These are phyloP conservation scores for Nothopassalora personata DNA, from an alignment of 2,329 filamentous ascomycete species.

Conservation along the genomic window DNA sequence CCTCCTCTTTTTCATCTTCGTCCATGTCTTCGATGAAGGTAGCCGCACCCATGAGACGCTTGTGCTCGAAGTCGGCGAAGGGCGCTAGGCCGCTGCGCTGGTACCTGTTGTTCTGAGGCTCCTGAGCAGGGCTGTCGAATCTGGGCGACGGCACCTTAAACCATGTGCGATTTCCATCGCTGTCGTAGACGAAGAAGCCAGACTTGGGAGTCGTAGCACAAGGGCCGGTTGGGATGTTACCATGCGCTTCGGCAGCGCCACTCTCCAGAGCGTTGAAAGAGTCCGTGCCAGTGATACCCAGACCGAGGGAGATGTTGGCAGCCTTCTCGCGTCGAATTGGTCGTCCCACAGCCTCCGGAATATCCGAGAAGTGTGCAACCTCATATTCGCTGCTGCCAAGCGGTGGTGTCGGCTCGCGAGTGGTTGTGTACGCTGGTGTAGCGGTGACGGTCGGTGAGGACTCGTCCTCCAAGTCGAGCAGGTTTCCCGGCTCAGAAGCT, in stretches of 20 bases:
- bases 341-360: neutral
- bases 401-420: neutral
- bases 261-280: neutral
- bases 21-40: slow-evolving; percentile 19
- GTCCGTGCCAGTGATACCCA: neutral
- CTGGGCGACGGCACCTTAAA: slow-evolving; percentile 1
- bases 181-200: neutral
- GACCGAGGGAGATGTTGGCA: neutral
- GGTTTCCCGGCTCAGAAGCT: neutral
- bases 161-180: slow-evolving; percentile 3
- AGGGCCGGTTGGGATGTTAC: neutral
- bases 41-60: slow-evolving; percentile 15
- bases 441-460: neutral
- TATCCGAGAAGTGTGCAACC: neutral
- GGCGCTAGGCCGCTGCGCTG: neutral
- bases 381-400: neutral
- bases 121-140: neutral
- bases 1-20: slow-evolving; percentile 7
- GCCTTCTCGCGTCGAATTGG: neutral
- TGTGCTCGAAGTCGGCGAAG: slow-evolving; percentile 14
- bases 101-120: neutral
- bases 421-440: neutral
- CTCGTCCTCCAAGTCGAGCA: neutral
- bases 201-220: neutral
- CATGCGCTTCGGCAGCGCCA: neutral